Evolutionary conservation across 2,329 filamentous ascomycete genomes (phyloP).

Genomic region (Cladosporium sp.): DNA sequence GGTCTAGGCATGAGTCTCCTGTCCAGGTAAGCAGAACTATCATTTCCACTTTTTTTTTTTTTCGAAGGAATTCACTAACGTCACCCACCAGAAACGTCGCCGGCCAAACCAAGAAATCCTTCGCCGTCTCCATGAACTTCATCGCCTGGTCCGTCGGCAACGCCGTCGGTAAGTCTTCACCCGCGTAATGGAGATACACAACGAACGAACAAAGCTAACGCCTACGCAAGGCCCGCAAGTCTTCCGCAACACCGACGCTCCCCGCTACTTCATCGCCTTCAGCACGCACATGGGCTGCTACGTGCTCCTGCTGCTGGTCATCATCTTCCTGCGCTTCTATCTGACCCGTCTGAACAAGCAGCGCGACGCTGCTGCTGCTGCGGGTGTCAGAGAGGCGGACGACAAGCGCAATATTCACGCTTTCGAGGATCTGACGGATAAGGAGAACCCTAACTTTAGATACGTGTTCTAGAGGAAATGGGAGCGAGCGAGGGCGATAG

Average conservation of each 20-base stretch:
- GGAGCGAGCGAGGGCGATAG: neutral
- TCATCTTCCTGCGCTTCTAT: constrained; percentile 44
- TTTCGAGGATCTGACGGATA: constrained; percentile 37
- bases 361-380: constrained; percentile 36
- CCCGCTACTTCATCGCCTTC: constrained; percentile 69
- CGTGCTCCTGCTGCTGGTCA: constrained; percentile 47
- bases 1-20: constrained; percentile 32
- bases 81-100: constrained; percentile 59
- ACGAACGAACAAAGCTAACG: neutral
- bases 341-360: constrained; percentile 44
- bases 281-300: constrained; percentile 71
- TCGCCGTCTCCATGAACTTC: constrained; percentile 69
- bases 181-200: neutral
- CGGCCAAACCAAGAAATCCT: constrained; percentile 71
- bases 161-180: constrained; percentile 53
- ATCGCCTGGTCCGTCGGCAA: constrained; percentile 69
- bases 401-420: constrained; percentile 35
- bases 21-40: constrained; percentile 10
- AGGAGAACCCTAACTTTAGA: constrained; percentile 35
- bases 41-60: constrained; percentile 46
- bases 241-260: constrained; percentile 60
- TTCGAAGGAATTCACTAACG: neutral
- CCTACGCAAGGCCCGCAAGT: constrained; percentile 58
- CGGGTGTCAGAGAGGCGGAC: constrained; percentile 28
- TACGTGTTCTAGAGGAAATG: constrained; percentile 35